Conservation (phyloP, 305 asterid species). For the Ilex paraguariensis region DNA sequence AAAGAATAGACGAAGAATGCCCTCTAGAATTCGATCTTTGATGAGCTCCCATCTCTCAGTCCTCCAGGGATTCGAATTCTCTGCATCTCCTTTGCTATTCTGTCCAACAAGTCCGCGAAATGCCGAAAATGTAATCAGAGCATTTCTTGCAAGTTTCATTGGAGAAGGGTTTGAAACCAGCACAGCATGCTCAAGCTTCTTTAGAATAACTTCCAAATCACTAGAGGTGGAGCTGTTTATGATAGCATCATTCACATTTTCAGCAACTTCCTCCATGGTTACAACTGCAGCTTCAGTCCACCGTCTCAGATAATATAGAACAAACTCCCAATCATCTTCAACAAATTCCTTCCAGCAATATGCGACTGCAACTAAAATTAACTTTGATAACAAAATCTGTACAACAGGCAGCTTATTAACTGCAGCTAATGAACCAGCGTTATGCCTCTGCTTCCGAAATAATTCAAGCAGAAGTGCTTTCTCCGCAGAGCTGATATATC, state of each 20-base stretch:
- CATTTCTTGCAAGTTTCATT: slow-evolving; percentile 70
- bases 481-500: slow-evolving; percentile 51
- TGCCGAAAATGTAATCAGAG: slow-evolving; percentile 76
- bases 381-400: slow-evolving; percentile 69
- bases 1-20: slow-evolving; percentile 83
- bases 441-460: slow-evolving; percentile 78
- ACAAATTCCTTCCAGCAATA: slow-evolving; percentile 89
- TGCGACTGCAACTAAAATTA: slow-evolving; percentile 67
- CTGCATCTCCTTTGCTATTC: slow-evolving; percentile 37
- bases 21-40: slow-evolving; percentile 76
- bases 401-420: slow-evolving; percentile 74
- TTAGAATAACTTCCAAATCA: slow-evolving; percentile 36
- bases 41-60: slow-evolving; percentile 71
- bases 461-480: slow-evolving; percentile 56
- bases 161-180: slow-evolving; percentile 40
- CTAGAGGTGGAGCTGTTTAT: slow-evolving; percentile 24
- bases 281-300: slow-evolving; percentile 90
- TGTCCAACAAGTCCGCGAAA: slow-evolving; percentile 42
- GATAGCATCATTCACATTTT: slow-evolving; percentile 52
- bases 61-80: slow-evolving; percentile 37
- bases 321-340: slow-evolving; percentile 95
- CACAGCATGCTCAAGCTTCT: slow-evolving; percentile 43
- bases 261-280: slow-evolving; percentile 81
- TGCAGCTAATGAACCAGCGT: slow-evolving; percentile 44
- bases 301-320: slow-evolving; percentile 70